These are phyloP conservation scores for Hypoxylon sp. DNA, from an alignment of 2,329 filamentous ascomycete species.

Conservation along the genomic window DNA sequence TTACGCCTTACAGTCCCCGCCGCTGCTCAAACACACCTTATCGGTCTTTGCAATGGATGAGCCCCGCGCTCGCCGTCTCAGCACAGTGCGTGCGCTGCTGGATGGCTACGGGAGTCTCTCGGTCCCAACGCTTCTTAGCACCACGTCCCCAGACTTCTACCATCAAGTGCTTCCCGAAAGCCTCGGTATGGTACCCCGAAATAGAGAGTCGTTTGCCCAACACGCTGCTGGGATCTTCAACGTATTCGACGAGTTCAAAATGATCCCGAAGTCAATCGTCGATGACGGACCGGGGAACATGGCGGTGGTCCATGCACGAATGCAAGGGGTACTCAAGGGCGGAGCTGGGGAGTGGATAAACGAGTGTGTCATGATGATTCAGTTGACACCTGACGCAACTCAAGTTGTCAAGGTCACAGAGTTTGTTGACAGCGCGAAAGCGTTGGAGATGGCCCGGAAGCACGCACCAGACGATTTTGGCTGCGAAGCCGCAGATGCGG, in stretches of 20 bases:
- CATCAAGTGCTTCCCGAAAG: slow-evolving; percentile 60
- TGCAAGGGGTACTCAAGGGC: slow-evolving; percentile 53
- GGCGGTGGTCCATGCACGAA: slow-evolving; percentile 58
- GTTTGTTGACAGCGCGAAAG: slow-evolving; percentile 61
- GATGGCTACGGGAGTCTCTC: slow-evolving; percentile 60
- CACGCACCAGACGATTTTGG: slow-evolving; percentile 54
- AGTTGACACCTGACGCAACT: slow-evolving; percentile 49
- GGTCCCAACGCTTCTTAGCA: slow-evolving; percentile 56
- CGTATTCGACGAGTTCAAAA: slow-evolving; percentile 59
- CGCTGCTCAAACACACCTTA: slow-evolving; percentile 16
- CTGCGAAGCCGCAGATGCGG: slow-evolving; percentile 2
- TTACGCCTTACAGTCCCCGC: slow-evolving; percentile 7
- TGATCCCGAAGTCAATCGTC: slow-evolving; percentile 57
- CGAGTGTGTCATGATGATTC: slow-evolving; percentile 56
- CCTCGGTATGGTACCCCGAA: slow-evolving; percentile 57
- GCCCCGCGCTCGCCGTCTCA: slow-evolving; percentile 29
- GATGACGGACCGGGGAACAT: slow-evolving; percentile 54
- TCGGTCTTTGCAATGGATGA: slow-evolving; percentile 39
- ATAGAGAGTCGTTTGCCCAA: slow-evolving; percentile 56
- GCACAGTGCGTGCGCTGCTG: slow-evolving; percentile 51
- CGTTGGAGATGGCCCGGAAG: slow-evolving; percentile 55
- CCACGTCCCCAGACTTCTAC: slow-evolving; percentile 57
- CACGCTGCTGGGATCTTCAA: slow-evolving; percentile 60
- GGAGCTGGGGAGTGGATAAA: slow-evolving; percentile 50
- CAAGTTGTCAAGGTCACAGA: slow-evolving; percentile 53